A percentile compares a stretch with the other conserved stretches of the same genome.
phyloP scores from a whole-genome alignment of 441 rosid genomes.

The Cnidoscolus chayamansa region DNA sequence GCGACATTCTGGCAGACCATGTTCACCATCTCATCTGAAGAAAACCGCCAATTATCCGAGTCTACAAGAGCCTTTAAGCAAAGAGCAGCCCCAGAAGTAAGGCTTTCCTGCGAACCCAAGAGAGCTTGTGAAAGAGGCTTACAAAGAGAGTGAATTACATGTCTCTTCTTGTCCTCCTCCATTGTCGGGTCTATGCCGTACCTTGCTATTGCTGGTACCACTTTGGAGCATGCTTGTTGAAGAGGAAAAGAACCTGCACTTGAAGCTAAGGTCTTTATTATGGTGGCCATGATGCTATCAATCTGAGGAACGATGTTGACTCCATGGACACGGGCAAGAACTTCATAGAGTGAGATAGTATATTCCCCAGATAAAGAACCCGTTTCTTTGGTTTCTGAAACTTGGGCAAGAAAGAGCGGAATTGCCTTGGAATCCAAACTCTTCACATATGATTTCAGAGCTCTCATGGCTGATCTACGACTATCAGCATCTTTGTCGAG shows the following conservation, averaged over 20 bases:
- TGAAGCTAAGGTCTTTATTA: conserved; percentile 74
- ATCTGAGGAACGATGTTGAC: conserved; percentile 81
- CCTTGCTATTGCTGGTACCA: conserved; percentile 91
- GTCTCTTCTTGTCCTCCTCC: conserved; percentile 64
- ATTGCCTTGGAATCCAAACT: conserved; percentile 88
- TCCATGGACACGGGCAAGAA: conserved; percentile 95
- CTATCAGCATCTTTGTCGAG: conserved; percentile 90
- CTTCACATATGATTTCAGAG: conserved; percentile 80
- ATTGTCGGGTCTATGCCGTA: conserved; percentile 88
- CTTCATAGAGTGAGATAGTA: conserved; percentile 93
- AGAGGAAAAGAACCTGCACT: conserved; percentile 88
- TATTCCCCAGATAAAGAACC: conserved; percentile 82
- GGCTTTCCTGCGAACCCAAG: conserved; percentile 69
- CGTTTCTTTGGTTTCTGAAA: conserved; percentile 89
- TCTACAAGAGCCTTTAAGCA: conserved; percentile 96
- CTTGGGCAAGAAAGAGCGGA: conserved; percentile 82
- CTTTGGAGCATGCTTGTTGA: conserved; percentile 97
- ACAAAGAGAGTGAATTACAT: conserved; percentile 74
- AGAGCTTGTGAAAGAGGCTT: conserved; percentile 84
- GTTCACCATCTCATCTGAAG: conserved; percentile 78
- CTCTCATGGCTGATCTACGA: conserved; percentile 93
- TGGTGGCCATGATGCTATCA: conserved; percentile 70
- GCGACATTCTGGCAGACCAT: conserved; percentile 87
- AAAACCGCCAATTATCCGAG: conserved; percentile 84
- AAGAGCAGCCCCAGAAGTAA: conserved; percentile 90